Base-by-base conservation (phyloP, 495 filamentous ascomycete species). In the Thermothielavioides terrestris region DNA sequence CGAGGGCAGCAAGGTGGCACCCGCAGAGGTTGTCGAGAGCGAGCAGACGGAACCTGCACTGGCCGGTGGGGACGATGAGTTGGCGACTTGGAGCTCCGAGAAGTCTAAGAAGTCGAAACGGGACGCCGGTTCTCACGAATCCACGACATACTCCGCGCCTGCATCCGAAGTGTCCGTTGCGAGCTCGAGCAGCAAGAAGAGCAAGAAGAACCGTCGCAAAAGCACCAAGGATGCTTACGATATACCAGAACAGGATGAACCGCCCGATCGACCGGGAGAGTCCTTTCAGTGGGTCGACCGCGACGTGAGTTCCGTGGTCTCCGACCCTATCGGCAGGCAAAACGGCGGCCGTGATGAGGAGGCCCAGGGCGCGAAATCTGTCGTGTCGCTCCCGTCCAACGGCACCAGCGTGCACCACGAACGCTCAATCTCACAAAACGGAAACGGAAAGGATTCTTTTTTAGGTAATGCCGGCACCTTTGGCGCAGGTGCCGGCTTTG, bases 391-490 rank as follows among this genome's bases (percentile, higher is more conserved):
- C 67, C 71, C 44, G 26, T 59, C 66, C 15, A 67, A 70, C 32
- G 59, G 60, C n/a, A 51, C 53, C 45, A 54, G 31, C 42, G 53
- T 61, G 21, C 57, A 61, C 34, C 52, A 58, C 2, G 31, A 44
- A 3, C 46, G 31, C 5, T 44, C 59, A 45, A 45, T 25, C 53
- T 41, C 56, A 21, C 46, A 64, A 42, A 62, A 55, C 46, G 62
- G 59, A 46, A 54, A 61, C 42, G 61, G 68, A 45, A 62, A 68
- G 60, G 55, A 69, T 68, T 75, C 74, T 79, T 79, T 79, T 79
- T 79, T 79, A 78, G 76, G 55, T 78, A 77, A 72, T 69, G 73
- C 76, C 77, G 77, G 64, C 69, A 77, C 70, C 70, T 67, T 69
- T 76, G 78, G 74, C 72, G 71, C 72, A 73, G 77, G 75, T 79